Conservation (phyloP, 768 basidiomycete genomes). For the Crepidotus variabilis region DNA sequence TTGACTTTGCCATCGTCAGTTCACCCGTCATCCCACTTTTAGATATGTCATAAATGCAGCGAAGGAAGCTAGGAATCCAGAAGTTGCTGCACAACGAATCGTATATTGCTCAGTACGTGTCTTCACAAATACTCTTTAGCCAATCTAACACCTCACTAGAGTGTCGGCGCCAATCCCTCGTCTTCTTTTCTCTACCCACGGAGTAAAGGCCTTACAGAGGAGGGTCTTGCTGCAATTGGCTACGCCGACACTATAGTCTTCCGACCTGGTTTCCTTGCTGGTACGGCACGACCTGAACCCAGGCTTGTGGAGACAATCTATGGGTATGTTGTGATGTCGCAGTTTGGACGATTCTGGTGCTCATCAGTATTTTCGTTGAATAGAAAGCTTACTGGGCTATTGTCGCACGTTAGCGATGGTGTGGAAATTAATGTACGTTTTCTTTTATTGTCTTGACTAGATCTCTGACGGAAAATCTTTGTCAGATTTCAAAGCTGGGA, state of each 20-base stretch:
- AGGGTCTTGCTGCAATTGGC: constrained; percentile 59
- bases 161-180: constrained; percentile 40
- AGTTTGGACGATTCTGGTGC: neutral
- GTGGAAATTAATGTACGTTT: constrained; percentile 42
- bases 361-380: neutral
- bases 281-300: constrained; percentile 38
- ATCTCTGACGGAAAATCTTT: neutral
- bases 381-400: constrained; percentile 33
- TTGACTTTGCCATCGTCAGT: neutral
- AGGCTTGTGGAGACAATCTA: constrained; percentile 38
- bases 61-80: constrained; percentile 52
- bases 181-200: constrained; percentile 56
- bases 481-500: constrained; percentile 48
- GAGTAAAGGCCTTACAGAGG: constrained; percentile 75
- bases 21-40: neutral
- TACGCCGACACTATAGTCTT: constrained; percentile 71
- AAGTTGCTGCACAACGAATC: constrained; percentile 48
- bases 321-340: constrained; percentile 30
- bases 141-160: constrained; percentile 27
- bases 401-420: constrained; percentile 33
- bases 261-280: constrained; percentile 54
- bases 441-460: neutral
- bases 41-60: constrained; percentile 79
- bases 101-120: constrained; percentile 67
- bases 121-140: neutral